Percentiles rank a stretch among this genome's conserved stretches.
phyloP scores from a whole-genome alignment of 768 basidiomycete genomes.

The Tylopilus felleus region DNA sequence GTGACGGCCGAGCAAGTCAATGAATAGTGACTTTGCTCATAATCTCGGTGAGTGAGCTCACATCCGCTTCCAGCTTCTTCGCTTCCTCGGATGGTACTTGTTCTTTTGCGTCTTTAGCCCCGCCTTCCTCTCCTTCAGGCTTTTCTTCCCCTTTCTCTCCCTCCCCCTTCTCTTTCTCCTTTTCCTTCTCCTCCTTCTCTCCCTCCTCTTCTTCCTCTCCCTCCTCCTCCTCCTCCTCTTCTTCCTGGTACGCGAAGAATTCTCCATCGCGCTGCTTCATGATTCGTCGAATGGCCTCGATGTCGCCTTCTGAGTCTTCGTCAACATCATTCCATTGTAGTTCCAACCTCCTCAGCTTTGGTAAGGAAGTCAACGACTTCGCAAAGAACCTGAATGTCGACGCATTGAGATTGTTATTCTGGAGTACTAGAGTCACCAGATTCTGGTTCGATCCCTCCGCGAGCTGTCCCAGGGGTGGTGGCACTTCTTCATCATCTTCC shows the following conservation, averaged over 20 bases:
- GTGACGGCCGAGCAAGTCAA: constrained; percentile 18
- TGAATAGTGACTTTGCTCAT: constrained; percentile 60
- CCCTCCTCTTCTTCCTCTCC: constrained; percentile 53
- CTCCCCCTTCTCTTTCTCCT: neutral
- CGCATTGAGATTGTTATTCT: constrained; percentile 88
- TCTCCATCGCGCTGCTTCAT: constrained; percentile 67
- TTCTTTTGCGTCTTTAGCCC: constrained; percentile 20
- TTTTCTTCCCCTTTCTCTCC: constrained; percentile 2
- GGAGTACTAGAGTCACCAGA: constrained; percentile 73
- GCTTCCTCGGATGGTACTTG: constrained; percentile 25
- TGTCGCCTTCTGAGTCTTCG: constrained; percentile 59
- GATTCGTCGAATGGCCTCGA: constrained; percentile 50
- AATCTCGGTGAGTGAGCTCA: constrained; percentile 62
- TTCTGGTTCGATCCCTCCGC: constrained; percentile 67
- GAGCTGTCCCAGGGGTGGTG: constrained; percentile 58
- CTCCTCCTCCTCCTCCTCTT: constrained; percentile 73
- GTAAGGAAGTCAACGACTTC: constrained; percentile 58
- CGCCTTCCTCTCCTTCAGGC: constrained; percentile 23
- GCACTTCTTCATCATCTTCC: constrained; percentile 74
- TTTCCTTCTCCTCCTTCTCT: constrained; percentile 32
- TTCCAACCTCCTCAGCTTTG: constrained; percentile 65
- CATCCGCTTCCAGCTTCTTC: constrained; percentile 31
- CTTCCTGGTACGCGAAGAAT: constrained; percentile 69
- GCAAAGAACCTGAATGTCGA: constrained; percentile 67
- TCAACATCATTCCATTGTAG: constrained; percentile 90